Evolutionary conservation across 345 rosid species (phyloP).

Genomic region (Camelina neglecta): DNA sequence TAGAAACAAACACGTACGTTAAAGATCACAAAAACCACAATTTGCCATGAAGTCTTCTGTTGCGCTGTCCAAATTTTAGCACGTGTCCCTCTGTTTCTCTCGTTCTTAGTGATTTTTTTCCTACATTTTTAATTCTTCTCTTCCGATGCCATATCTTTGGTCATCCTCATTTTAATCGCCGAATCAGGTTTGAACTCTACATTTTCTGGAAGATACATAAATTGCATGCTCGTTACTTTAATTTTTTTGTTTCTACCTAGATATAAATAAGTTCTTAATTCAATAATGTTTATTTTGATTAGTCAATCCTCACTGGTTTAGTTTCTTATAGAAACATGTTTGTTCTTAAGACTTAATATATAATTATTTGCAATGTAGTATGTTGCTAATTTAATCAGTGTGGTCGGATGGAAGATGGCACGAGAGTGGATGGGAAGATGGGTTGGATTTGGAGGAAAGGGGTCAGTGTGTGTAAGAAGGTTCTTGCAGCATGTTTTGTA

Average conservation of each 20-base stretch:
- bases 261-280: no score
- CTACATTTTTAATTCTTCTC: conserved; percentile 8
- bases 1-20: conserved; percentile 26
- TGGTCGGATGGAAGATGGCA: conserved; percentile 6
- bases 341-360: neutral
- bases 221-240: neutral
- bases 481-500: conserved; percentile 58
- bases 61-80: conserved; percentile 19
- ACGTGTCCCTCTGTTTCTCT: conserved; percentile 12
- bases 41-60: conserved; percentile 12
- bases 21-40: neutral
- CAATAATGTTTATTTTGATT: neutral
- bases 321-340: neutral
- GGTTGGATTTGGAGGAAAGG: conserved; percentile 61
- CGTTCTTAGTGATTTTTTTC: neutral
- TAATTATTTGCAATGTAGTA: neutral
- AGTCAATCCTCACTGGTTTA: conserved; percentile 4
- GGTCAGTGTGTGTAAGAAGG: conserved; percentile 56
- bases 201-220: neutral
- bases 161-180: conserved; percentile 9
- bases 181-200: conserved; percentile 26
- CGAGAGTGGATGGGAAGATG: conserved; percentile 38
- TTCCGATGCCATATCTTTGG: neutral
- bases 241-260: neutral
- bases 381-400: neutral